A percentile compares a stretch with the other conserved stretches of the same genome.
Conservation (phyloP, 805 yeast species). For the Yarrowia keelungensis region DNA sequence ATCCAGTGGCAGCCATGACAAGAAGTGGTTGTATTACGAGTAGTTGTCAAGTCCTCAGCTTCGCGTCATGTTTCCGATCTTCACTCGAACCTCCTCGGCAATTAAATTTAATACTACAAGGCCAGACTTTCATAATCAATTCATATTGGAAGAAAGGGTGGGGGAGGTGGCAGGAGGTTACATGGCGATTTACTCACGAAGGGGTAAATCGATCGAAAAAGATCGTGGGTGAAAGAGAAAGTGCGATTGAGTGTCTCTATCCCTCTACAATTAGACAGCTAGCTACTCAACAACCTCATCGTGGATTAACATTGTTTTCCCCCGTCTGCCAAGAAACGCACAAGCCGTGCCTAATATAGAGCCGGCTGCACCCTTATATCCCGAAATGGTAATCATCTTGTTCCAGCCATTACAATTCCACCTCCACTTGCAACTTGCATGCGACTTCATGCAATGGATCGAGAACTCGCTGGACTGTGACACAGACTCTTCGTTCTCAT, state of each 20-base stretch:
- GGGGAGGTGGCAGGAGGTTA: background rate
- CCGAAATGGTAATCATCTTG: background rate
- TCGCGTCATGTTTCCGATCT: background rate
- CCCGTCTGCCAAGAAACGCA: background rate
- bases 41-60: too few relatives aligned
- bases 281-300: background rate
- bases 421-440: background rate
- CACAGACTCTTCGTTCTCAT: too few relatives aligned
- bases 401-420: background rate
- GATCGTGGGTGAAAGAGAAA: too few relatives aligned
- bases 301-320: background rate
- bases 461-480: background rate
- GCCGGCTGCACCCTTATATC: conserved; percentile 6
- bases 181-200: too few relatives aligned
- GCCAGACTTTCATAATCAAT: conserved; percentile 3
- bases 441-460: conserved; percentile 12
- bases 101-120: background rate
- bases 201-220: too few relatives aligned
- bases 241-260: too few relatives aligned
- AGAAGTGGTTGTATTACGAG: too few relatives aligned
- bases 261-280: too few relatives aligned
- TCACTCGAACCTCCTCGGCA: background rate
- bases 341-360: conserved; percentile 11
- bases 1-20: too few relatives aligned
- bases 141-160: background rate